These are phyloP conservation scores for Emergomyces africanus DNA, from an alignment of 2,329 filamentous ascomycete genomes.

Conservation along the genomic window DNA sequence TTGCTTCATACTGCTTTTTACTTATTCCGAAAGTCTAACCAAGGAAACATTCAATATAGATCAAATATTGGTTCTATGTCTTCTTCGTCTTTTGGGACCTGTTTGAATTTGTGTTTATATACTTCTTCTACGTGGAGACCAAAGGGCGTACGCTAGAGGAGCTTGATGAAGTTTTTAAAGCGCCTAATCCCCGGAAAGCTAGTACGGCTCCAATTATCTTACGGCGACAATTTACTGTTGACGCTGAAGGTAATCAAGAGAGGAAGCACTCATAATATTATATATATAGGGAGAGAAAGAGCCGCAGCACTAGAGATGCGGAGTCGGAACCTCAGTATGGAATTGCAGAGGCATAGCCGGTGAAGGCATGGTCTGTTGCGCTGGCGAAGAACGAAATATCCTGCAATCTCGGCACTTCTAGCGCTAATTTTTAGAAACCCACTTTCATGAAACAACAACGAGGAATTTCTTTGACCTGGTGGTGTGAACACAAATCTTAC, in stretches of 20 bases:
- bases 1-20: neutral
- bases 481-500: neutral
- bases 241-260: neutral
- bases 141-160: slow-evolving; percentile 20
- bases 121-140: slow-evolving; percentile 23
- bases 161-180: slow-evolving; percentile 31
- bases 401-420: neutral
- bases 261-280: neutral
- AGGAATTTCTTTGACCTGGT: neutral
- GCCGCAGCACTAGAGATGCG: neutral
- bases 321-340: neutral
- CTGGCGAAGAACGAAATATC: neutral
- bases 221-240: neutral
- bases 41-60: neutral
- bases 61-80: slow-evolving; percentile 20
- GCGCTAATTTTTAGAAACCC: neutral
- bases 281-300: no score
- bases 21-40: neutral
- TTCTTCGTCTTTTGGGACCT: slow-evolving; percentile 20
- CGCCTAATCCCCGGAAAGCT: slow-evolving; percentile 11
- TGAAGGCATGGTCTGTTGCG: no score
- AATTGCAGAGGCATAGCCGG: no score
- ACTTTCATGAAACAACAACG: neutral
- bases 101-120: slow-evolving; percentile 19
- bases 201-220: neutral